Percentiles rank a stretch among this genome's conserved stretches.
These are phyloP conservation scores for Megacollybia marginata DNA, from an alignment of 768 basidiomycete species.

Conservation along the genomic window DNA sequence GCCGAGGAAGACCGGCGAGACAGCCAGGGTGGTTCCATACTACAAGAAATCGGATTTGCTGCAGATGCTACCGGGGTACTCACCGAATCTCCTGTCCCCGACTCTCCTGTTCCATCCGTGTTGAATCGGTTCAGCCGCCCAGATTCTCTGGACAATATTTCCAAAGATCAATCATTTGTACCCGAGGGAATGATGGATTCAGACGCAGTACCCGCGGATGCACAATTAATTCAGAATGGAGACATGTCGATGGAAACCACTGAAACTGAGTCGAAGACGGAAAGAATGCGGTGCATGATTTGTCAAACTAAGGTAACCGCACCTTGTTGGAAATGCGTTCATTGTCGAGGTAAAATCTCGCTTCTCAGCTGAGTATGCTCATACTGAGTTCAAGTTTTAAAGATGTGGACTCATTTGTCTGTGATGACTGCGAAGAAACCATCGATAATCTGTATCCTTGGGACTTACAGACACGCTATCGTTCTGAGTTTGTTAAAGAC, in stretches of 20 bases:
- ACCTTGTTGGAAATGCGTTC: conserved; percentile 2
- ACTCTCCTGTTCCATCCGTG: no score
- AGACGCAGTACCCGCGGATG: background rate
- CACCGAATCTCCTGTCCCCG: no score
- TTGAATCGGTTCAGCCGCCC: no score
- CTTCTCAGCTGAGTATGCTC: no score
- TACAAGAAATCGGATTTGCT: no score
- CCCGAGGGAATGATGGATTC: background rate
- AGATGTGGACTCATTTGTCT: conserved; percentile 1
- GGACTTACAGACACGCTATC: background rate
- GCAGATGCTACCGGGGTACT: no score
- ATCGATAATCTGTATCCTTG: background rate
- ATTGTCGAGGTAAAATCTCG: background rate
- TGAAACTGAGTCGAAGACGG: no score
- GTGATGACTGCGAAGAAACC: background rate
- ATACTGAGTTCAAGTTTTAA: background rate
- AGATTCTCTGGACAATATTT: no score
- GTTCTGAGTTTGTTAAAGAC: background rate
- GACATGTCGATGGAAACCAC: no score
- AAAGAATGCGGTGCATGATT: background rate
- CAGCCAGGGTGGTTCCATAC: background rate
- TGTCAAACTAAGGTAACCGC: background rate
- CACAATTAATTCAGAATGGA: background rate
- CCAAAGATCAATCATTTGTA: no score
- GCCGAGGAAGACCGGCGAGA: background rate